These are phyloP conservation scores for Candida dendrica DNA, from an alignment of 805 yeast species.

Conservation along the genomic window DNA sequence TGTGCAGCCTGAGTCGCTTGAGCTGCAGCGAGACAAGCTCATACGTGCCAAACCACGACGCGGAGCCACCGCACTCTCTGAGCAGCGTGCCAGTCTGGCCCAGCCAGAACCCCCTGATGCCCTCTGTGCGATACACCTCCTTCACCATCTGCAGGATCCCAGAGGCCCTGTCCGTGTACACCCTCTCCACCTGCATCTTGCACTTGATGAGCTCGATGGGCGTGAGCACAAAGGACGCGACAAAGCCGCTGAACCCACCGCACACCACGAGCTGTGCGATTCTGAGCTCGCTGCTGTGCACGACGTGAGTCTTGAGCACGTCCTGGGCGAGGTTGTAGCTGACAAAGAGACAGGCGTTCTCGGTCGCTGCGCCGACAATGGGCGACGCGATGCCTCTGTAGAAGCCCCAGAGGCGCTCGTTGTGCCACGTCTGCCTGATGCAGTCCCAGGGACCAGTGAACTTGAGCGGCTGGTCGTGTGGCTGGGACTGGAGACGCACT, in stretches of 20 bases:
- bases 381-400: constrained; percentile 81
- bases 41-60: constrained; percentile 91
- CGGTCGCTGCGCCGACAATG: constrained; percentile 82
- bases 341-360: constrained; percentile 73
- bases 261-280: constrained; percentile 44
- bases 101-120: constrained; percentile 73
- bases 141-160: constrained; percentile 30
- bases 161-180: constrained; percentile 22
- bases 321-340: constrained; percentile 46
- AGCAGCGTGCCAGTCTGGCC: constrained; percentile 79
- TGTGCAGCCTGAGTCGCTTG: constrained; percentile 24
- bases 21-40: constrained; percentile 44
- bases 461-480: constrained; percentile 37
- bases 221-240: constrained; percentile 76
- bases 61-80: constrained; percentile 84
- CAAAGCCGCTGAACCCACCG: constrained; percentile 79
- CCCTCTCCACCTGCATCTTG: constrained; percentile 64
- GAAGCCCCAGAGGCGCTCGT: constrained; percentile 76
- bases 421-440: constrained; percentile 47
- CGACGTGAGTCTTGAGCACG: constrained; percentile 21
- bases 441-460: constrained; percentile 61
- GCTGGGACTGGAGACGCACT: constrained; percentile 78
- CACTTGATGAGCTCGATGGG: constrained; percentile 93
- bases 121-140: constrained; percentile 40
- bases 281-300: constrained; percentile 19